Evolutionary conservation across 805 yeast genomes (phyloP), one percentile per base, ranked within the genome.

Genomic region (Nakazawaea pomicola): DNA sequence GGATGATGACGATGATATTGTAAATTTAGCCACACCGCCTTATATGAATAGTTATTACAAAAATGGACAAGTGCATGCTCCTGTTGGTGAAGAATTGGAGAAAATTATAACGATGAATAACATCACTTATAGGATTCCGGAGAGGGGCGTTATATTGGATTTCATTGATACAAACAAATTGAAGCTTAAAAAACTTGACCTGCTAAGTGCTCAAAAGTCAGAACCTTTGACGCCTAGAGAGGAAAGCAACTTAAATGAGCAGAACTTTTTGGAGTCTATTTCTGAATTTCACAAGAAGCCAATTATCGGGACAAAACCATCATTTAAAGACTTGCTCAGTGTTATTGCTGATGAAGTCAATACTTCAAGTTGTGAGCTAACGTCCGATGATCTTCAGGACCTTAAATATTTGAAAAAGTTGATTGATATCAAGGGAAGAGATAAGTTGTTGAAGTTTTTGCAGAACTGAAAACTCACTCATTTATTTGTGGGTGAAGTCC

Each of bases 381-480:
- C n/a, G n/a, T n/a, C n/a, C n/a, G 57, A 61, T 3, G 90, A 83
- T 48, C 30, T 74, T 1, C 54, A 61, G 3, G 80, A 80, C 38
- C 64, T 85, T 20, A 46, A 65, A 28, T 64, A 75, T 18, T 72
- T 89, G 33, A 80, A 77, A 52, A 64, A 67, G 50, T 61, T 90
- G 38, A 70, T 90, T 58, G 71, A 76, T 47, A 46, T 74, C 31
- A 89, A 84, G 57, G 95, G 95, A 1, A 72, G 74, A 49, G 86
- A 78, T 4, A 72, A 74, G 36, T 58, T 89, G 33, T 38, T 86
- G 48, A 59, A 73, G 33, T 83, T 87, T 55, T 66, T 88, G 43
- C 63, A 63, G 43, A 57, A 25, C 48, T 43, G 25, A n/a, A n/a
- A n/a, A n/a, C n/a, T n/a, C n/a, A n/a, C n/a, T n/a, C n/a, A n/a